Conservation (phyloP, 2,329 filamentous ascomycete genomes). For the Ophiocordyceps polyrhachis-furcata region DNA sequence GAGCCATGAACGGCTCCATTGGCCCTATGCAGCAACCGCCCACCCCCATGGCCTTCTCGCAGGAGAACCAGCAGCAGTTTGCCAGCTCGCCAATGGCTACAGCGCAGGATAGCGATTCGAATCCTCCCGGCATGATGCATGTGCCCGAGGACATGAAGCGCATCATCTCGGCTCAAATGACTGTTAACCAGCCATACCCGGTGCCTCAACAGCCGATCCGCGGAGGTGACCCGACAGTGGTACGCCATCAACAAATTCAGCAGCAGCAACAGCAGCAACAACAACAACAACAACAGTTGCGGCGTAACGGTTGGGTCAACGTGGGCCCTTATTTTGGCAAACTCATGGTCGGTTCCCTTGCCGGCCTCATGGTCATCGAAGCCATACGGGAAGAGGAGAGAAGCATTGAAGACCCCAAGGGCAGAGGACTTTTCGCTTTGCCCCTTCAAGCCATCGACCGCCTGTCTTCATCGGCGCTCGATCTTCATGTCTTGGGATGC, state of each 20-base stretch:
- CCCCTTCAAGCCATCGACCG: slow-evolving; percentile 38
- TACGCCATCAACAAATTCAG: slow-evolving; percentile 38
- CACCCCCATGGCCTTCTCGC: slow-evolving; percentile 30
- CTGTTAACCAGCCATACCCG: slow-evolving; percentile 33
- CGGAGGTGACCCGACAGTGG: slow-evolving; percentile 20
- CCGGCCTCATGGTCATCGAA: slow-evolving; percentile 81
- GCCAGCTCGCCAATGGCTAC: slow-evolving; percentile 25
- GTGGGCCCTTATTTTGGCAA: slow-evolving; percentile 45
- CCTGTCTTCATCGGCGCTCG: slow-evolving; percentile 26
- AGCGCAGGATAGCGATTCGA: slow-evolving; percentile 20
- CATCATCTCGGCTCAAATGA: slow-evolving; percentile 38
- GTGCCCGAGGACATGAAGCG: slow-evolving; percentile 49
- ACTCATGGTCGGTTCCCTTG: slow-evolving; percentile 82
- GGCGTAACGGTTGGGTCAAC: slow-evolving; percentile 34
- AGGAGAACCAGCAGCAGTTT: slow-evolving; percentile 23
- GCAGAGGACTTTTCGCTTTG: slow-evolving; percentile 46
- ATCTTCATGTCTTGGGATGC: slow-evolving; percentile 35
- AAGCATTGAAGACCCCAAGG: slow-evolving; percentile 42
- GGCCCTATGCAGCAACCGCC: slow-evolving; percentile 35
- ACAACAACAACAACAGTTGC: slow-evolving; percentile 21
- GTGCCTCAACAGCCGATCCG: slow-evolving; percentile 28
- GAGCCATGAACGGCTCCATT: slow-evolving; percentile 47
- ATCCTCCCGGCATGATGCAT: slow-evolving; percentile 39
- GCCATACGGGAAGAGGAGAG: slow-evolving; percentile 51
- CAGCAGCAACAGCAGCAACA: slow-evolving; percentile 27